These are phyloP conservation scores for Magnusiomyces ingens DNA, from an alignment of 1,139 yeast genomes.

Conservation along the genomic window DNA sequence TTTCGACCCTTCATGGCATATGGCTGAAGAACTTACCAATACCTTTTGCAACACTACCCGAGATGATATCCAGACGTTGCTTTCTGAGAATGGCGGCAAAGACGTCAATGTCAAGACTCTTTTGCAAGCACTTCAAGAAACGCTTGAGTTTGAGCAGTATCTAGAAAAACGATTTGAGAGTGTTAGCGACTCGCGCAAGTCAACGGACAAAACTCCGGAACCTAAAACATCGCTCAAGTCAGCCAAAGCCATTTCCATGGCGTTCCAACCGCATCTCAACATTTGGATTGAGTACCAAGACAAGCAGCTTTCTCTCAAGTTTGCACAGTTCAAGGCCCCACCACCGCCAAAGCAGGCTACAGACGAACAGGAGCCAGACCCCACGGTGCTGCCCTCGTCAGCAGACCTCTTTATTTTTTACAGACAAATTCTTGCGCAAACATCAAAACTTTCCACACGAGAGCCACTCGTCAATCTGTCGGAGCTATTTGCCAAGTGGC, in stretches of 20 bases:
- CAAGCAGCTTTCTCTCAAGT: conserved; percentile 49
- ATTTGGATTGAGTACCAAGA: conserved; percentile 91
- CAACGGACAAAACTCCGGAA: conserved; percentile 13
- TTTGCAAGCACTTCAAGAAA: conserved; percentile 52
- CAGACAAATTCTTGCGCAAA: conserved; percentile 64
- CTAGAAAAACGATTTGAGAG: conserved; percentile 51
- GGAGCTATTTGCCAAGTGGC: conserved; percentile 58
- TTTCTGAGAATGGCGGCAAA: conserved; percentile 31
- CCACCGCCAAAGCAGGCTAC: conserved; percentile 20
- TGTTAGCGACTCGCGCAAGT: conserved; percentile 23
- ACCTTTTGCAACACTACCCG: conserved; percentile 65
- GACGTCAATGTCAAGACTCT: conserved; percentile 51
- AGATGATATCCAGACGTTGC: conserved; percentile 51
- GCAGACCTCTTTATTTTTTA: conserved; percentile 79
- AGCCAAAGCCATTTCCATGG: conserved; percentile 54
- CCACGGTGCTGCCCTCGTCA: conserved; percentile 70
- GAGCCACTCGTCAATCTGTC: conserved; percentile 59
- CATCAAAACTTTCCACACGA: conserved; percentile 68
- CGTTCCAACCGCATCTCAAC: conserved; percentile 77
- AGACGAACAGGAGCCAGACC: conserved; percentile 36
- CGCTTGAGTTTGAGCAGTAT: conserved; percentile 72
- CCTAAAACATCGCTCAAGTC: conserved; percentile 18
- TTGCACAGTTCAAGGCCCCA: conserved; percentile 36
- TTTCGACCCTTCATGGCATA: conserved; percentile 71
- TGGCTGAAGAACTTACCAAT: conserved; percentile 52